Evolutionary conservation across 1,284 basidiomycete species (phyloP), one percentile per base, ranked within the genome.

Genomic region (Cryptococcus neoformans): DNA sequence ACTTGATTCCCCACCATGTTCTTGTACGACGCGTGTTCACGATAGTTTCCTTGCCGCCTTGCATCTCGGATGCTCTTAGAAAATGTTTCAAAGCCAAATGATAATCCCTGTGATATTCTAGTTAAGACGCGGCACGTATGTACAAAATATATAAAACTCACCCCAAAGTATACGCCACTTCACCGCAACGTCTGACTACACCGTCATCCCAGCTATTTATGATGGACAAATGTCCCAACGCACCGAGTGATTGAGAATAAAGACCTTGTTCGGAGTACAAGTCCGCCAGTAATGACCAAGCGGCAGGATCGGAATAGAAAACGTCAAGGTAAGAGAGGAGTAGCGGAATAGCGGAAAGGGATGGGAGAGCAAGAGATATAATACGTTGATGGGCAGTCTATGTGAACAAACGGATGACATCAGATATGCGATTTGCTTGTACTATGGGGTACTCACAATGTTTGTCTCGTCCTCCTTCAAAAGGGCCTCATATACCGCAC

Each of bases 271-370:
- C 83, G 2, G 86, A 82, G 70, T 99, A 96, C 6, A 93, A 83
- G 64, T 92, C 89, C 0, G 92, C 89, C n/a, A 99, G 84, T 69
- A 96, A 87, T 10, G 92, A 81, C 96, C 95, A 99, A 4, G 84
- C 93, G 64, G 94, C 89, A 0, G 90, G 81, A 68, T 99, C 95
- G 35, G 86, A 85, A 74, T 98, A 98, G 76, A 95, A 93, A 0
- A 87, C 92, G 70, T 98, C 95, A 40, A 98, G 83, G 70, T 92
- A 89, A 38, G 82, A 79, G 17, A 86, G 85, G 6, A 99, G 82
- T 61, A 90, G 85, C 9, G 87, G 82, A 1, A 93, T 86, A 0
- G 89, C 86, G 44, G 82, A 81, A 47, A 87, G 83, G 8, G 62
- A 51, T 11, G 62, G 49, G 36, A 75, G 69, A 7, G 66, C 57